These are phyloP conservation scores for Gillenia trifoliata DNA, from an alignment of 306 rosid species.

Conservation along the genomic window DNA sequence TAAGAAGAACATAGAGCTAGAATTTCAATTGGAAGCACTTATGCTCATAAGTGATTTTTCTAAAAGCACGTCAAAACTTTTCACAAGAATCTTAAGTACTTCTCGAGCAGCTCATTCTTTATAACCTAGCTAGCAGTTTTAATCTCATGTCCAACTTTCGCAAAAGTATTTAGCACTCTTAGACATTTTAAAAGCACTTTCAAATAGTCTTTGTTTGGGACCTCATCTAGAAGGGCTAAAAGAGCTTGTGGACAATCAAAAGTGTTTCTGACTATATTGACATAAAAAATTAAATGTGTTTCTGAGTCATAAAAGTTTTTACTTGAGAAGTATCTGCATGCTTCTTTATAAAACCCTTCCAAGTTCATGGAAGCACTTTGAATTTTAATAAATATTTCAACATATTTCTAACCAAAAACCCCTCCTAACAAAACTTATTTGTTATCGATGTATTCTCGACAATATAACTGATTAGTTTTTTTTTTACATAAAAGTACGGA, in stretches of 20 bases:
- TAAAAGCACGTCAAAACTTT: no score
- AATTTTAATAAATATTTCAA: no score
- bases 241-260: neutral
- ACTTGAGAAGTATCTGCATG: neutral
- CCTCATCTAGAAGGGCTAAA: neutral
- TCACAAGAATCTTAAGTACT: neutral
- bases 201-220: neutral
- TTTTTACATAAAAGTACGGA: no score
- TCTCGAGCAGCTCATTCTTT: neutral
- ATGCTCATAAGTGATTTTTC: neutral
- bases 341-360: no score
- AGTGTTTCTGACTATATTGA: neutral
- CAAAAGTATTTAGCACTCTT: no score
- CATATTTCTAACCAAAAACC: no score
- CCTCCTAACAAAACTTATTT: no score
- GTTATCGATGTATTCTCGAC: no score
- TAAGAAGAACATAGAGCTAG: slow-evolving; percentile 13
- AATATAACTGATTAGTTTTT: no score
- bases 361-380: neutral
- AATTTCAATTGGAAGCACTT: neutral
- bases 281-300: no score
- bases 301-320: no score
- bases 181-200: neutral
- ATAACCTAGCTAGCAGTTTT: neutral
- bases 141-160: neutral